Evolutionary conservation across 2,329 filamentous ascomycete genomes (phyloP), one percentile per base, ranked within the genome.

Genomic region (Orbilia brochopaga): DNA sequence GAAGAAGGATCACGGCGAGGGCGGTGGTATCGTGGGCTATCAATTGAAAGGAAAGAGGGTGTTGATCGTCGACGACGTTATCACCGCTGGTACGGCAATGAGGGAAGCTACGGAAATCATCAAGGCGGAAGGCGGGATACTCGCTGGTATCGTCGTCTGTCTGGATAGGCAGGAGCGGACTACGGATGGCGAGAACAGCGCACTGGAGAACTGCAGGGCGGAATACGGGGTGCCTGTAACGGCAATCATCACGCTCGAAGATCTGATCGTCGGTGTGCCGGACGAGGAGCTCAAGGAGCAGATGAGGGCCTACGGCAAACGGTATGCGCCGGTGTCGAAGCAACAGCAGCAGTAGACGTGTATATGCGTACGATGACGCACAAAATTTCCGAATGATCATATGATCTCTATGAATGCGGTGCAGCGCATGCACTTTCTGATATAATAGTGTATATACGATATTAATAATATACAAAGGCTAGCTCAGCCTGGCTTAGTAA

Each of bases 11-110:
- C 93, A 97, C 79, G 93, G 94, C 50, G 94, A 99, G 81, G 93
- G 93, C 35, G 93, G 94, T 50, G 90, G 86, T 79, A 96, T 97
- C 77, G 92, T 97, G 13, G 94, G 94, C 10, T 90, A 91, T 30
- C 85, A 88, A 5, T 83, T 97, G 77, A 89, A 90, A 81, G 92
- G 90, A 60, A 92, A 94, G 85, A 86, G 85, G 72, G 87, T 97
- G 15, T 84, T 99, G 35, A 90, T 99, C 76, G 88, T 99, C 44
- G 94, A 99, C 82, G 94, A 97, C 81, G 93, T 99, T 65, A 93
- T 97, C 77, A 97, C 92, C 0, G 93, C 92, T 0, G 94, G 94
- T 27, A 97, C 92, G 0, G 94, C 94, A 44, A 92, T 97, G 82
- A 85, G 92, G 67, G 92, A 97, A 80, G 91, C 93, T 13, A 92